Conservation (phyloP, 1,139 yeast species). For the Suhomyces atakaporum region DNA sequence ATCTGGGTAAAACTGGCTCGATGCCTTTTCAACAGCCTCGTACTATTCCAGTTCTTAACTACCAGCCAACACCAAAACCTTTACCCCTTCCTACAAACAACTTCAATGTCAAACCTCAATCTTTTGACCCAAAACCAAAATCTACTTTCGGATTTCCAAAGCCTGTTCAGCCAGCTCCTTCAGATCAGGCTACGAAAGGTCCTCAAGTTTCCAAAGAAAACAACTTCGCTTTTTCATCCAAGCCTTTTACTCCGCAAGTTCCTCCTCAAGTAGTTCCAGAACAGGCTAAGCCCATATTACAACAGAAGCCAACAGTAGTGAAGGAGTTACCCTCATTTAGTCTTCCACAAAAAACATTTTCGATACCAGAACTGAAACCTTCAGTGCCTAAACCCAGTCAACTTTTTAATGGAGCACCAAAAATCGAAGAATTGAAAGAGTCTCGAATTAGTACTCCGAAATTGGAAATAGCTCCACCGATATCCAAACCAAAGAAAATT, state of each 20-base stretch:
- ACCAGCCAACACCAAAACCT: background rate
- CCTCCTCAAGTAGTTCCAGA: too few relatives aligned
- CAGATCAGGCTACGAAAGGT: too few relatives aligned
- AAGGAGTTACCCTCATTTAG: background rate
- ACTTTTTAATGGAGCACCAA: background rate
- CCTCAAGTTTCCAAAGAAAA: too few relatives aligned
- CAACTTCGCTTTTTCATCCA: background rate
- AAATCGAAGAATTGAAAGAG: constrained; percentile 15
- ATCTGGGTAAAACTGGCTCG: constrained; percentile 36
- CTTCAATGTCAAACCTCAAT: too few relatives aligned
- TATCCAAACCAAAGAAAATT: constrained; percentile 18
- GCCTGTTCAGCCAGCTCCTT: too few relatives aligned
- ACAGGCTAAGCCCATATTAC: too few relatives aligned
- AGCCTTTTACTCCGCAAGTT: background rate
- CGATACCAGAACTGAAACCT: background rate
- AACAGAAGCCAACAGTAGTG: too few relatives aligned
- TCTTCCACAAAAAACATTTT: background rate
- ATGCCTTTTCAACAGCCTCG: constrained; percentile 6
- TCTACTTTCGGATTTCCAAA: background rate
- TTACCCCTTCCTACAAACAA: too few relatives aligned
- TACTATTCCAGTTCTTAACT: background rate
- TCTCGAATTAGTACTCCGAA: background rate
- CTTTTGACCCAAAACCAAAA: background rate
- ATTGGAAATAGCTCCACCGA: constrained; percentile 3
- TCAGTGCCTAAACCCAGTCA: background rate